Evolutionary conservation across 805 yeast species (phyloP), one percentile per base, ranked within the genome.

Genomic region (Wickerhamiella dianesei): DNA sequence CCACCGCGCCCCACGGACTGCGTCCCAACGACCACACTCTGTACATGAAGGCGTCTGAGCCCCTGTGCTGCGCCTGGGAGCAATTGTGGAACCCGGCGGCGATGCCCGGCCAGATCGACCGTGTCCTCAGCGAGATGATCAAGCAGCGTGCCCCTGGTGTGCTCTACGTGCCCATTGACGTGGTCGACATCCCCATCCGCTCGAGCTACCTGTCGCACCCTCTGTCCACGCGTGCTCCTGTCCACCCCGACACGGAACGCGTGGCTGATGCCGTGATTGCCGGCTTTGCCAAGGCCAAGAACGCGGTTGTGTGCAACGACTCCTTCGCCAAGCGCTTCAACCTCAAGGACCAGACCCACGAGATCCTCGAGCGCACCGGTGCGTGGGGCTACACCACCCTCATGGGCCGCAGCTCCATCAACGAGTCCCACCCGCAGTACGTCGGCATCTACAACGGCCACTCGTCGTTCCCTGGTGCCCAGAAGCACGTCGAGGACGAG

Each of bases 111-210:
- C 77, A 81, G 60, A 75, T 88, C 46, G 96, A 88, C 61, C 64
- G 66, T 19, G 81, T 84, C 4, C 73, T 88, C 47, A 58, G 57
- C 40, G 66, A 71, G 16, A 76, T 84, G 21, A 65, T 76, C 53
- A 66, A 61, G 36, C 68, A 73, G 41, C 77, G 80, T 36, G 76
- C 79, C 60, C 96, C 96, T 0, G 96, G 94, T 14, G 87, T 82
- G 57, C 60, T 87, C 43, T 84, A 76, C 59, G 61, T 88, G 42
- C 96, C 96, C 1, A 66, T 74, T 40, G 88, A 87, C 59, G 61
- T 83, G 53, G 74, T 77, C 8, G 76, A 77, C 46, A 50, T 55
- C 44, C 54, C 50, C 17, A 69, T 77, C 47, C 66, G 65, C 48
- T 43, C 58, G 16, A 53, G 54, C 1, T 62, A 67, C 44, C 64